Evolutionary conservation across 192 early-diverging fungal genomes (phyloP), one percentile per base, ranked within the genome.

Genomic region (Backusella parvicylindrica): DNA sequence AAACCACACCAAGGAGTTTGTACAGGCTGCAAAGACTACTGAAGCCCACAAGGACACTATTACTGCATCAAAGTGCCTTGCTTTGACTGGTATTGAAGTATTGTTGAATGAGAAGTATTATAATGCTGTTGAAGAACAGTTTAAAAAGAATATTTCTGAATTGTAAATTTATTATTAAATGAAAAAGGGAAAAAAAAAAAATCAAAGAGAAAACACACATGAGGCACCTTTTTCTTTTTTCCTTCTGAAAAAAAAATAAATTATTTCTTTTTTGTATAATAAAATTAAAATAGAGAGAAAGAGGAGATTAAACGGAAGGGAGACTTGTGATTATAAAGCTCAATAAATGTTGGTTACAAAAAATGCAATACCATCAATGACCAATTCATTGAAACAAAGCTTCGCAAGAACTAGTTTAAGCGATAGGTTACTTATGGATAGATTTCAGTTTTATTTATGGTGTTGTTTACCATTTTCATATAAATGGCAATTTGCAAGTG

Each of bases 1-100:
- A 0, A 90, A 89, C 64, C 93, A 95, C 64, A 90, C 93, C 0
- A 74, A 79, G 15, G 86, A 85, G 66, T 95, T 95, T 65, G 80
- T 87, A 5, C 75, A 83, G 41, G 86, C 79, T 3, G 90, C 91
- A 0, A 81, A 85, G 75, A 88, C 90, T 0, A 74, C 78, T 6
- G 68, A 68, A 1, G 94, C 94, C 16, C 91, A 92, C 56, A 56
- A 77, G 28, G 79, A 83, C 31, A 88, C 88, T 2, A 37, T 92
- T 36, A 75, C 78, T 35, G 87, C 86, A 6, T 84, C 88, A n/a
- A 85, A 88, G 70, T 76, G 83, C 23, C 68, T 87, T 41, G 84
- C 92, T 56, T 76, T 85, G 30, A 84, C 77, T 31, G 89, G 68
- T 69, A 70, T 83, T 9, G 82, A 90, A 28, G 76, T 86, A 4